phyloP scores from a whole-genome alignment of 495 filamentous ascomycete genomes.

The Aspergillus kassunensis region DNA sequence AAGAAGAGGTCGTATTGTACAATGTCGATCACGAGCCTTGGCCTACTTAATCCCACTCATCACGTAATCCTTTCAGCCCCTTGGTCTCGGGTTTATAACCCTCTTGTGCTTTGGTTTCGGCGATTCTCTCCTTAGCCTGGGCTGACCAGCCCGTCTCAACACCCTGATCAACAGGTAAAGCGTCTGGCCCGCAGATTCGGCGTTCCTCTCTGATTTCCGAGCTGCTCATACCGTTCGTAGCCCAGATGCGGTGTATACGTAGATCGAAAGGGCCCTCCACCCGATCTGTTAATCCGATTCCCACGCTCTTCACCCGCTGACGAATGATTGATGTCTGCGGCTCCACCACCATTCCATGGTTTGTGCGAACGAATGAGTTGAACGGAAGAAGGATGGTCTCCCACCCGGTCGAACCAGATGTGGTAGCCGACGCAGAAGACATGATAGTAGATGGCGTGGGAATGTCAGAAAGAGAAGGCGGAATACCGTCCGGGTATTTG shows the following conservation, averaged over 20 bases:
- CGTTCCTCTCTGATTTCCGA: conserved; percentile 38
- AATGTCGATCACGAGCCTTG: conserved; percentile 5
- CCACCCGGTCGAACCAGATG: conserved; percentile 69
- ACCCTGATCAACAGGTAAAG: conserved; percentile 41
- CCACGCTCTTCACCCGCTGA: conserved; percentile 78
- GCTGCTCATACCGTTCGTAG: conserved; percentile 46
- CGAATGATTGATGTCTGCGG: conserved; percentile 83
- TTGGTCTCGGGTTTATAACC: conserved; percentile 23
- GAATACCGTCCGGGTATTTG: conserved; percentile 28
- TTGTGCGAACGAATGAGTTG: conserved; percentile 91
- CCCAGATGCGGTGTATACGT: conserved; percentile 81
- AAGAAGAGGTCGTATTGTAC: conserved; percentile 22
- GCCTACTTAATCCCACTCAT: conserved; percentile 33
- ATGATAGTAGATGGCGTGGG: conserved; percentile 41
- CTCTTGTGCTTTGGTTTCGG: conserved; percentile 5
- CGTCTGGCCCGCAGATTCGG: conserved; percentile 40
- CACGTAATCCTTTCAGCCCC: conserved; percentile 35
- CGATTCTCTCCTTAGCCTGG: neutral
- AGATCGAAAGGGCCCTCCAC: conserved; percentile 83
- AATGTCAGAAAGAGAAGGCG: conserved; percentile 35
- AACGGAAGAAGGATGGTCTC: conserved; percentile 88
- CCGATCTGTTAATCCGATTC: conserved; percentile 84
- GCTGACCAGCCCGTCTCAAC: conserved; percentile 30
- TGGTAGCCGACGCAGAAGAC: conserved; percentile 27
- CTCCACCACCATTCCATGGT: conserved; percentile 83